These are phyloP conservation scores for Gamsiella multidivaricata DNA, from an alignment of 192 early-diverging fungal genomes.

Conservation along the genomic window DNA sequence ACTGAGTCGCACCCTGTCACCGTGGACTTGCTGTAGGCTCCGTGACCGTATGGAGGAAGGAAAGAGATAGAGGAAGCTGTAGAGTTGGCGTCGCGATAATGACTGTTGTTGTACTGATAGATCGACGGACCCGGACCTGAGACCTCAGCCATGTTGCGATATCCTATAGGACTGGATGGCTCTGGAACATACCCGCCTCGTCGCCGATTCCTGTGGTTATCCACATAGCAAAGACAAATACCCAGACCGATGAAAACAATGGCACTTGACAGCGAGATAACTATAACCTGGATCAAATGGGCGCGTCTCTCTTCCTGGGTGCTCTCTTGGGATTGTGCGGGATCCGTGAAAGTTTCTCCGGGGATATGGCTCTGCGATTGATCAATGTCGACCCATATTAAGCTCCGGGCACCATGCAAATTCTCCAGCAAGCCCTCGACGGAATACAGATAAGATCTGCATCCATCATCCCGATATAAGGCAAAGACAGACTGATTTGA, in stretches of 20 bases:
- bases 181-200: slow-evolving; percentile 8
- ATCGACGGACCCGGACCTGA: slow-evolving; percentile 14
- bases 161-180: slow-evolving; percentile 4
- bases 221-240: slow-evolving; percentile 10
- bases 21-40: slow-evolving; percentile 2
- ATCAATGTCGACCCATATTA: slow-evolving; percentile 13
- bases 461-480: slow-evolving; percentile 23
- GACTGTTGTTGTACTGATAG: slow-evolving; percentile 21
- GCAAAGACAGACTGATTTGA: slow-evolving; percentile 21
- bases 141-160: slow-evolving; percentile 15
- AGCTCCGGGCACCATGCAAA: slow-evolving; percentile 12
- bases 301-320: neutral
- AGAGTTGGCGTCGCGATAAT: slow-evolving; percentile 10
- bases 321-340: neutral
- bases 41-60: slow-evolving; percentile 26
- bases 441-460: slow-evolving; percentile 33
- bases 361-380: neutral
- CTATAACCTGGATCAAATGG: slow-evolving; percentile 3
- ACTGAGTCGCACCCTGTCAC: neutral
- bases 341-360: slow-evolving; percentile 15
- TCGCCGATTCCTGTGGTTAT: slow-evolving; percentile 14
- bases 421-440: slow-evolving; percentile 8
- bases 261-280: neutral
- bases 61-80: slow-evolving; percentile 23
- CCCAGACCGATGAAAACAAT: slow-evolving; percentile 8